phyloP scores from a whole-genome alignment of 192 early-diverging fungal species.

The Powellomyces hirtus region DNA sequence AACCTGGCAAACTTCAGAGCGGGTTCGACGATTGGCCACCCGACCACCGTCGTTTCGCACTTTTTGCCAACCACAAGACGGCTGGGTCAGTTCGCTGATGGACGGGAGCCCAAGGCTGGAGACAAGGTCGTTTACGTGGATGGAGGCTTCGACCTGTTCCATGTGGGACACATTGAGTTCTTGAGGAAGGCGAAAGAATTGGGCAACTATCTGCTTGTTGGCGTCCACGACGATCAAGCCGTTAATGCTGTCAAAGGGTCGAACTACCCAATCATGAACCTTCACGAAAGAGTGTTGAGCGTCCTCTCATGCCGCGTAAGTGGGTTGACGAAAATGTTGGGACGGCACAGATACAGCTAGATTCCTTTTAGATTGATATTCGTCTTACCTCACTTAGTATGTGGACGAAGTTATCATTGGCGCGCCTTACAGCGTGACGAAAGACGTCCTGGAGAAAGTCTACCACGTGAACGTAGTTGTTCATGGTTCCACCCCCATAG shows the following conservation, averaged over 20 bases:
- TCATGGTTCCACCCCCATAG: slow-evolving; percentile 67
- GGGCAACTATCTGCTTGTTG: slow-evolving; percentile 91
- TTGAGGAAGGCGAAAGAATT: slow-evolving; percentile 77
- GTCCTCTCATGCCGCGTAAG: slow-evolving; percentile 89
- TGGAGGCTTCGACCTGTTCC: slow-evolving; percentile 96
- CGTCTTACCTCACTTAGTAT: slow-evolving; percentile 55
- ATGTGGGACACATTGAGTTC: slow-evolving; percentile 92
- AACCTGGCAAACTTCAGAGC: slow-evolving; percentile 20
- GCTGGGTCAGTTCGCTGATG: slow-evolving; percentile 89
- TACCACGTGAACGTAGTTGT: slow-evolving; percentile 82
- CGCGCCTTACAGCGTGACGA: slow-evolving; percentile 83
- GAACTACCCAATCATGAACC: slow-evolving; percentile 93
- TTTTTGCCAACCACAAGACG: slow-evolving; percentile 84
- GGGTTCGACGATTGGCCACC: no score
- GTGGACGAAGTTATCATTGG: slow-evolving; percentile 94
- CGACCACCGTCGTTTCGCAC: slow-evolving; percentile 62
- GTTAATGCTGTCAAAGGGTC: slow-evolving; percentile 84
- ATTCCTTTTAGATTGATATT: no score
- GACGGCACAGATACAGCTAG: no score
- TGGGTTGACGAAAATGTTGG: neutral
- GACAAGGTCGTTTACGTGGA: slow-evolving; percentile 93
- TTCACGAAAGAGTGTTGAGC: slow-evolving; percentile 89
- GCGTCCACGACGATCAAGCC: slow-evolving; percentile 87
- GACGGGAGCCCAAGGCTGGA: slow-evolving; percentile 65
- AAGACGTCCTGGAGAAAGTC: slow-evolving; percentile 81